A percentile compares a stretch with the other conserved stretches of the same genome.
Conservation (phyloP, 805 yeast genomes). For the Ogataea dorogensis region DNA sequence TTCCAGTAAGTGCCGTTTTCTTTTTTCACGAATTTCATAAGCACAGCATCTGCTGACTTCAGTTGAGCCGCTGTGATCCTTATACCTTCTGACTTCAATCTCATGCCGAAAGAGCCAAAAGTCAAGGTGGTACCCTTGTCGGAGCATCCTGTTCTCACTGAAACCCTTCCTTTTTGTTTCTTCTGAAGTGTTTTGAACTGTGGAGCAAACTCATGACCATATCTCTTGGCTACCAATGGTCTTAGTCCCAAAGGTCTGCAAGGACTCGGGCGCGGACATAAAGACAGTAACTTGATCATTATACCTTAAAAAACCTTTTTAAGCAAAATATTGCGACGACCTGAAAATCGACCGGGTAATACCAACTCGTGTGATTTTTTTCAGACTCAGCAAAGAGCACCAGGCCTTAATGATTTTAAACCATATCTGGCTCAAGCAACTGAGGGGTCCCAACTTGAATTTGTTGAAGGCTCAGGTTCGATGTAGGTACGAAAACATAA, state of each 20-base stretch:
- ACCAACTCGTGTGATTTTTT: not conserved
- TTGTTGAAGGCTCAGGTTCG: not conserved
- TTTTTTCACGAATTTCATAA: slow-evolving; percentile 81
- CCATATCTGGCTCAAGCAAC: no score
- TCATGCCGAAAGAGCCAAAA: slow-evolving; percentile 81
- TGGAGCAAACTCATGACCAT: slow-evolving; percentile 74
- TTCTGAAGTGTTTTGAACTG: slow-evolving; percentile 65
- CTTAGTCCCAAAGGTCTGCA: not conserved
- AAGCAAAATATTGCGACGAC: not conserved
- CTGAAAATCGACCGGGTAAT: slow-evolving; percentile 2
- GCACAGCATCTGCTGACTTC: slow-evolving; percentile 84
- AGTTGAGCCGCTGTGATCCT: slow-evolving; percentile 85
- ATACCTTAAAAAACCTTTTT: not conserved
- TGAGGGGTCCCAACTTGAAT: no score
- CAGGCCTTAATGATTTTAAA: not conserved
- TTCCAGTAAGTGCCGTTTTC: slow-evolving; percentile 73
- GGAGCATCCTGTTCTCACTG: slow-evolving; percentile 94
- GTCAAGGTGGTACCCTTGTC: slow-evolving; percentile 79
- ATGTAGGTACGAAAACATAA: not conserved
- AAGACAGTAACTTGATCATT: slow-evolving; percentile 1
- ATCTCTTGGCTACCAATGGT: slow-evolving; percentile 34
- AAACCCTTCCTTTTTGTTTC: slow-evolving; percentile 90
- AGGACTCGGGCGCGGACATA: not conserved
- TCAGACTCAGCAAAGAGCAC: no score
- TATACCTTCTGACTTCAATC: slow-evolving; percentile 85